phyloP scores from a whole-genome alignment of 2,329 filamentous ascomycete genomes.

The Blastomyces parvus region DNA sequence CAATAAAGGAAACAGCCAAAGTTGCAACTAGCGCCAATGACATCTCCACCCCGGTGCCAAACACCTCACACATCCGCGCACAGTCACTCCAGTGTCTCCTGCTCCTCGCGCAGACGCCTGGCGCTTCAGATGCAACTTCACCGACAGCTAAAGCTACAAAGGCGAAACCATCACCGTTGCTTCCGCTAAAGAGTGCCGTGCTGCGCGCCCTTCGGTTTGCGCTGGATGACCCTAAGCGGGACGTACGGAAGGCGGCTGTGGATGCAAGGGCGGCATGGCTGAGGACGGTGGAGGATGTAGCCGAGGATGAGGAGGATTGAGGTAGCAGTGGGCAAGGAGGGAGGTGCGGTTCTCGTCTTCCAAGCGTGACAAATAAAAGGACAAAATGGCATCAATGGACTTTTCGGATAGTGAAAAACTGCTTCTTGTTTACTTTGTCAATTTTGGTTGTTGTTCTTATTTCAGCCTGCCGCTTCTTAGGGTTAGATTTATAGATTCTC shows the following conservation, averaged over 20 bases:
- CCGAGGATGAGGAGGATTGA: constrained; percentile 44
- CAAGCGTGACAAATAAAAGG: background rate
- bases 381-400: background rate
- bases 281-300: constrained; percentile 48
- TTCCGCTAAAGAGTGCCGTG: constrained; percentile 50
- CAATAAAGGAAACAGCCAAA: constrained; percentile 10
- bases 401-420: background rate
- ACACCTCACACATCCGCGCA: constrained; percentile 25
- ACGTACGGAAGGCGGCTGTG: constrained; percentile 54
- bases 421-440: background rate
- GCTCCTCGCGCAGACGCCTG: constrained; percentile 27
- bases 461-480: background rate
- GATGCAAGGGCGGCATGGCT: constrained; percentile 53
- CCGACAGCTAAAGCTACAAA: constrained; percentile 16
- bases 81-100: constrained; percentile 32
- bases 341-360: background rate
- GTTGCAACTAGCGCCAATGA: constrained; percentile 5
- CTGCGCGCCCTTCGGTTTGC: constrained; percentile 45
- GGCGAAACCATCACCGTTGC: constrained; percentile 36
- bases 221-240: constrained; percentile 54
- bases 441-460: background rate
- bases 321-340: background rate
- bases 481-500: background rate
- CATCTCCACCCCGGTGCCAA: constrained; percentile 8
- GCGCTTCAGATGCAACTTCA: constrained; percentile 15